Base-by-base conservation (phyloP, 768 basidiomycete species). In the Collybiopsis confluens region DNA sequence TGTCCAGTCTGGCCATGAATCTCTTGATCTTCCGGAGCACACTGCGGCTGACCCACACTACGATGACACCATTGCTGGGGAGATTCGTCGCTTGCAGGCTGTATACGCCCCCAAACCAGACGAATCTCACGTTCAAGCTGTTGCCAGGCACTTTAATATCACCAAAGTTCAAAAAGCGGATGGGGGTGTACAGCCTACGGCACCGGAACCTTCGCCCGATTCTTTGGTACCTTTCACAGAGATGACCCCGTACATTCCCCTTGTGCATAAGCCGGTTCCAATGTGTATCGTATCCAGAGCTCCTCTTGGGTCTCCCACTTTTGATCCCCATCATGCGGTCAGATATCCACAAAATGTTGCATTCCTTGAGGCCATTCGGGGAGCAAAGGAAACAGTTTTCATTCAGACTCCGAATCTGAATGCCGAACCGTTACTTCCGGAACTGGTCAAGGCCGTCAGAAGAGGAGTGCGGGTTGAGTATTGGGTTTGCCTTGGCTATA, bases 401-500 rank as follows among this genome's bases (percentile, higher is more conserved):
- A 83, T 88, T 52, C 87, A 89, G 73, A 81, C 83, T 0, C 87
- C 87, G 1, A 86, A 84, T 7, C 77, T 87, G 55, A 88, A 89
- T 56, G 85, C 87, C 3, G 67, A 66, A 16, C 86, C 85, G 2
- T 75, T 85, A 26, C 76, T 86, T 20, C 70, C 78, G 15, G 82
- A 77, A 8, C 70, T 81, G 53, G 70, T 87, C 59, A 77, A 78
- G 52, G 82, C 87, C 1, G 83, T 82, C 62, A 68, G 80, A 18
- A 70, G 82, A 26, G 86, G 82, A 4, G 74, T 89, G 3, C 72
- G 79, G 41, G 82, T 84, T 33, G 77, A 74, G 10, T 70, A 86
- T 16, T 83, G 82, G 60, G 70, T 88, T 40, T 80, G 81, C 61
- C 71, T 86, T 18, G 83, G 71, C 21, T 76, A 73, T 61, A 77